Evolutionary conservation across 345 rosid genomes (phyloP), one percentile per base, ranked within the genome.

Genomic region (Salix udensis): DNA sequence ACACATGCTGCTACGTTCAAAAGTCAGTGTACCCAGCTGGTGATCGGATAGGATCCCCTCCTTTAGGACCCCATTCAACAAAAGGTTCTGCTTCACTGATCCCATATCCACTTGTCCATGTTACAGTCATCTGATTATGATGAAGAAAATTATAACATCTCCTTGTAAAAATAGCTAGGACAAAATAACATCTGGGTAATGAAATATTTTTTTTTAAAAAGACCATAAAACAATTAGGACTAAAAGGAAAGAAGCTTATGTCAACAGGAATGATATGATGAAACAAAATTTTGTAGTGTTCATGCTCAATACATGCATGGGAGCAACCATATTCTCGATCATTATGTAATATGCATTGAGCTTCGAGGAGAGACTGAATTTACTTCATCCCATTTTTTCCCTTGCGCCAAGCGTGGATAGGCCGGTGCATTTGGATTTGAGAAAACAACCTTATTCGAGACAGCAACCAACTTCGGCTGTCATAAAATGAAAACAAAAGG

Each of bases 51-150:
- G 48, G 2, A 23, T 36, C 36, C 23, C 66, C 66, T 30, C 66
- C 75, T 36, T 72, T 86, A 6, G 53, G 75, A 60, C 90, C 84
- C 97, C 97, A 90, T 81, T 91, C 88, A 30, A 91, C 88, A 74
- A 91, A 83, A 53, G 94, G 91, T 70, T 85, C 88, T 6, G 91
- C 91, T 77, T 81, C 77, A 76, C 39, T 78, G 6, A 82, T 85
- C 40, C 84, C 89, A 74, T 91, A 90, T 62, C 97, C 97, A 82
- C 94, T 91, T 28, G 92, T 90, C 97, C 92, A 91, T 70, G 94
- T 91, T 36, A 91, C 84, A 21, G 94, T 88, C 94, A 91, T 91
- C 94, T 90, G 83, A 79, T 26, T 14, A 72, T 52, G 28, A 71
- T 21, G 24, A 65, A 73, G 39, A 44, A 6, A 37, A 16, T 18